These are phyloP conservation scores for Parathielavia hyrcaniae DNA, from an alignment of 495 filamentous ascomycete species.

Conservation along the genomic window DNA sequence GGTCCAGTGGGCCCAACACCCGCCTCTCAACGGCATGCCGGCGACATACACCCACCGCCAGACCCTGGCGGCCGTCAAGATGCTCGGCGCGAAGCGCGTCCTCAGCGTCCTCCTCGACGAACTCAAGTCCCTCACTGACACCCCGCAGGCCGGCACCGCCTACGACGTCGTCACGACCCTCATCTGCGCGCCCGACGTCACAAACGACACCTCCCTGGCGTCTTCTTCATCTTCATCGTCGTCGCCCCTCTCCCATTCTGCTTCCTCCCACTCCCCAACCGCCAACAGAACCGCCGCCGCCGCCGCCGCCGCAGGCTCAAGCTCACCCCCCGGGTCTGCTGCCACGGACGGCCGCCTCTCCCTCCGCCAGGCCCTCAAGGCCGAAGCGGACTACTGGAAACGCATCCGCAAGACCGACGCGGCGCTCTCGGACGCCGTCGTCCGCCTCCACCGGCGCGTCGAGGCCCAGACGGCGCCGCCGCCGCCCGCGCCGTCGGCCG, in stretches of 20 bases:
- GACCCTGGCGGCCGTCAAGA: slow-evolving; percentile 56
- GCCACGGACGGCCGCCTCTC: slow-evolving; percentile 26
- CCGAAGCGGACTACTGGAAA: slow-evolving; percentile 56
- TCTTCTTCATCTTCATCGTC: slow-evolving; percentile 24
- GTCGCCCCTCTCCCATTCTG: too few relatives aligned
- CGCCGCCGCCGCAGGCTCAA: too few relatives aligned
- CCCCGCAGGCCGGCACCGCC: slow-evolving; percentile 53
- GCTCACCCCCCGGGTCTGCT: too few relatives aligned
- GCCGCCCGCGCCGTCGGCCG: slow-evolving; percentile 25
- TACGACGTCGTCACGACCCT: slow-evolving; percentile 71
- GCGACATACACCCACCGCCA: slow-evolving; percentile 76
- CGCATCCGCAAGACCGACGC: slow-evolving; percentile 56
- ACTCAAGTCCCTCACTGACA: slow-evolving; percentile 46
- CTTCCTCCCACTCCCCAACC: slow-evolving; percentile 9
- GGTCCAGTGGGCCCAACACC: slow-evolving; percentile 63
- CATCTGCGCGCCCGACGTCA: slow-evolving; percentile 61
- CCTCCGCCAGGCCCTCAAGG: slow-evolving; percentile 65
- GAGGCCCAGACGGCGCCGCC: slow-evolving; percentile 50
- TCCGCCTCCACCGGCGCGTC: slow-evolving; percentile 69
- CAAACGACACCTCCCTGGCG: slow-evolving; percentile 41
- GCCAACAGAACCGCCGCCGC: slow-evolving; percentile 27
- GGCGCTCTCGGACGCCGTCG: slow-evolving; percentile 59
- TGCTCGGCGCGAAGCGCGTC: slow-evolving; percentile 62
- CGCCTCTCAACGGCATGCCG: slow-evolving; percentile 58
- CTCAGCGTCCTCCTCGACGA: slow-evolving; percentile 63